phyloP scores from a whole-genome alignment of 164 flowering plant genomes.

The Pachysandra terminalis region DNA sequence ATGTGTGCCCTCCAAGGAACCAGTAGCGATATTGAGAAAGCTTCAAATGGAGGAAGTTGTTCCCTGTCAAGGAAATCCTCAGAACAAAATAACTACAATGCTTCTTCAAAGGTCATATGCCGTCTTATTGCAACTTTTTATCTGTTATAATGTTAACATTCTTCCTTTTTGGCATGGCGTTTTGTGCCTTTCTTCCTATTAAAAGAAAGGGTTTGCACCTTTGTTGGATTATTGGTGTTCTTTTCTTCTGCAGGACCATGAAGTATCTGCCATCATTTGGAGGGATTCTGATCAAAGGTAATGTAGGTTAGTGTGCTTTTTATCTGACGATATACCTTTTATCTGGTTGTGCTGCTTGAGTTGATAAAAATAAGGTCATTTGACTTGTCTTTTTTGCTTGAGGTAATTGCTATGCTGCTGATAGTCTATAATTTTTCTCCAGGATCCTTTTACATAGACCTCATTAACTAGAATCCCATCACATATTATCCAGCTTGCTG shows the following conservation, averaged over 20 bases:
- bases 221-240: constrained; percentile 1
- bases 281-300: constrained; percentile 39
- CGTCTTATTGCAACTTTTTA: constrained; percentile 5
- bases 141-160: constrained; percentile 5
- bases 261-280: constrained; percentile 19
- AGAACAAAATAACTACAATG: constrained; percentile 14
- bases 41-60: constrained; percentile 24
- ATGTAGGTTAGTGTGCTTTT: background rate
- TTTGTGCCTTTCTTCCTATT: background rate
- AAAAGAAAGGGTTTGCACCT: background rate
- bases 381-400: background rate
- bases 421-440: background rate
- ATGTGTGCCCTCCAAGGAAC: constrained; percentile 32
- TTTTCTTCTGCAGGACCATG: constrained; percentile 26
- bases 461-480: background rate
- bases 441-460: background rate
- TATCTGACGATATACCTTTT: background rate
- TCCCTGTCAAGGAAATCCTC: constrained; percentile 18
- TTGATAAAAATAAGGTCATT: background rate
- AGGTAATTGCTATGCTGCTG: background rate
- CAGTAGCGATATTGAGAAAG: constrained; percentile 15
- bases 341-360: too few relatives aligned
- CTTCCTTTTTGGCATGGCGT: background rate
- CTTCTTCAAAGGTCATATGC: constrained; percentile 23
- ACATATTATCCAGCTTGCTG: background rate